A percentile compares a stretch with the other conserved stretches of the same genome.
Conservation (phyloP, 768 basidiomycete species). For the Boletus rufocinnamomeus region DNA sequence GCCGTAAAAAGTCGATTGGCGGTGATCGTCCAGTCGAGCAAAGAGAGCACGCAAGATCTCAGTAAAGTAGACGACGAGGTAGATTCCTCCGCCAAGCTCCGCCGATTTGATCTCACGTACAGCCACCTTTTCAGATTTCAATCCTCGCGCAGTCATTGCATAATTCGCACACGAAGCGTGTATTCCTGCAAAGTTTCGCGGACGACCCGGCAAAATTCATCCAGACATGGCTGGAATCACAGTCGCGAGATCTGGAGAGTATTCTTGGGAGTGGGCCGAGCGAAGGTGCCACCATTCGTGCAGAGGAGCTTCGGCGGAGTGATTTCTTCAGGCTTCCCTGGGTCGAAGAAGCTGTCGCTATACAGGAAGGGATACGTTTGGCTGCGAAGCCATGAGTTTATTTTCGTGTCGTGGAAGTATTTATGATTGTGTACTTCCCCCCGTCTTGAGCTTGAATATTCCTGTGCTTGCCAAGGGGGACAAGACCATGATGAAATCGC, state of each 20-base stretch:
- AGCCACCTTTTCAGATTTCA: constrained; percentile 59
- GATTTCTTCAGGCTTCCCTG: constrained; percentile 92
- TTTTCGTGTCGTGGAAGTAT: background rate
- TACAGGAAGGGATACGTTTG: constrained; percentile 79
- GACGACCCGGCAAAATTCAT: constrained; percentile 78
- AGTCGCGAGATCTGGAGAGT: constrained; percentile 87
- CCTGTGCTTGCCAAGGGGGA: background rate
- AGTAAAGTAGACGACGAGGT: constrained; percentile 88
- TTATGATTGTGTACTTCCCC: constrained; percentile 6
- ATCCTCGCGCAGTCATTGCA: constrained; percentile 81
- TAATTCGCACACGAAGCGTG: constrained; percentile 82
- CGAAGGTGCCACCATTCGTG: constrained; percentile 76
- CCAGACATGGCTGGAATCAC: constrained; percentile 88
- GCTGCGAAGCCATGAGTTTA: constrained; percentile 47
- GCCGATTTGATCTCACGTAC: constrained; percentile 22
- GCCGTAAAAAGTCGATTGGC: constrained; percentile 72
- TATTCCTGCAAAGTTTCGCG: constrained; percentile 83
- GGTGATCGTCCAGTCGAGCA: constrained; percentile 65
- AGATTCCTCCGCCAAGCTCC: background rate
- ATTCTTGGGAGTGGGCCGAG: constrained; percentile 86
- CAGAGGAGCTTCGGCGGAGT: constrained; percentile 84
- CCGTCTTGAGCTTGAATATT: background rate
- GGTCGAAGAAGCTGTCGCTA: constrained; percentile 86
- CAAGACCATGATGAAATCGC: background rate
- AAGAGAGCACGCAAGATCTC: constrained; percentile 69